A percentile compares a stretch with the other conserved stretches of the same genome.
Evolutionary conservation across 805 yeast species (phyloP).

Genomic region (Metschnikowia gruessii): DNA sequence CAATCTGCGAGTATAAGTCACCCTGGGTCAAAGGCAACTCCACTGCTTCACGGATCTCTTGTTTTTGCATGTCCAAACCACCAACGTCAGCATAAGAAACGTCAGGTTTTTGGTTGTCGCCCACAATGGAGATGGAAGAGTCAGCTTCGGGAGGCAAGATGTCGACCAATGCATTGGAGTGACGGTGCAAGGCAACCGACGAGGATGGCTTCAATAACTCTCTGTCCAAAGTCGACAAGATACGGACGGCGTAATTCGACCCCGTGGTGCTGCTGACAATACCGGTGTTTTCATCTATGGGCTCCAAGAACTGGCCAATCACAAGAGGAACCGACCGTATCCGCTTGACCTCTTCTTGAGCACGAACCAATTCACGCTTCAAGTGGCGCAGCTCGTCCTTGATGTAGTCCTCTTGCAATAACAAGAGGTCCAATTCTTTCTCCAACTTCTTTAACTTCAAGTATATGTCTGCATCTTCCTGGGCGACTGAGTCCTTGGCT

Average conservation of each 20-base stretch:
- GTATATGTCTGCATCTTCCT: slow-evolving; percentile 65
- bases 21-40: slow-evolving; percentile 95
- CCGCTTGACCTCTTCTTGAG: slow-evolving; percentile 97
- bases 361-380: slow-evolving; percentile 89
- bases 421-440: slow-evolving; percentile 80
- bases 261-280: slow-evolving; percentile 98
- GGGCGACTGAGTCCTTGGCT: slow-evolving; percentile 14
- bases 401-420: slow-evolving; percentile 92
- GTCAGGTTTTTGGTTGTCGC: slow-evolving; percentile 89
- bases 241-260: slow-evolving; percentile 93
- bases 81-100: slow-evolving; percentile 97
- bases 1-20: slow-evolving; percentile 93
- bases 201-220: slow-evolving; percentile 93
- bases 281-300: slow-evolving; percentile 94
- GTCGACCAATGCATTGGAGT: slow-evolving; percentile 95
- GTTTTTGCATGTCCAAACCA: slow-evolving; percentile 98
- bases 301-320: slow-evolving; percentile 96
- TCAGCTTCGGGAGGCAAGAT: slow-evolving; percentile 99
- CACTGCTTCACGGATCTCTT: slow-evolving; percentile 97
- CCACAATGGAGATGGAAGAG: slow-evolving; percentile 90
- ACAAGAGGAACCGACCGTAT: slow-evolving; percentile 97
- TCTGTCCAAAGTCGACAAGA: slow-evolving; percentile 89
- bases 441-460: slow-evolving; percentile 82
- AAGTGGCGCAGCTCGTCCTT: slow-evolving; percentile 97
- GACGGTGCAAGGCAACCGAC: slow-evolving; percentile 96